Base-by-base conservation (phyloP, 306 rosid species). In the Psophocarpus tetragonolobus region DNA sequence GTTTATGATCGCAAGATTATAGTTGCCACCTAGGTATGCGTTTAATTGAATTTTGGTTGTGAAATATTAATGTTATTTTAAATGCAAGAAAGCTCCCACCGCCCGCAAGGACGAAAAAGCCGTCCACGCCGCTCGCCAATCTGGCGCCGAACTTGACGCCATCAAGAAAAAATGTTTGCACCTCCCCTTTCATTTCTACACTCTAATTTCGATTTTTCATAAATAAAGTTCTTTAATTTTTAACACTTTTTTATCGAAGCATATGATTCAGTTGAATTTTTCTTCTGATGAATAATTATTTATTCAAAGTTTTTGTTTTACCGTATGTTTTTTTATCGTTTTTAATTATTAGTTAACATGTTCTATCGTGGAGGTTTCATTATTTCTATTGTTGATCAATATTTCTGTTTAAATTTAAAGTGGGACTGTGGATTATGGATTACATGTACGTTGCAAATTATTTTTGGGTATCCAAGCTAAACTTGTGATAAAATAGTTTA, bases 81-180 rank as follows among this genome's bases (percentile, higher is more conserved):
- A n/a, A n/a, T n/a, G 94, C 83, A 94, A 91, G 84, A 94, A 91
- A 85, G 90, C 94, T 0, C 97, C 94, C 50, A 90, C 85, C 44
- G 97, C 97, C 68, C 89, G 85, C 85, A 94, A 92, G 83, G 98
- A 92, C 58, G 97, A 94, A 81, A 90, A 94, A 81, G 98, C 92
- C 26, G 97, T 94, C 82, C 90, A 92, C 90, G 97, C 96, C 20
- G 98, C 97, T 67, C 97, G 96, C 63, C 97, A 93, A 32, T 0
- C 91, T 74, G 97, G 97, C 8, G 98, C 93, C 5, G 96, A 92
- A 29, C 85, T 94, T 73, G 94, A 94, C 51, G 87, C 98, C 83
- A 2, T 89, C 21, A 94, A 85, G 68, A 94, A n/a, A n/a, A n/a
- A 94, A 83, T 73, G 98, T 90, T 45, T 1, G 42, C 24, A 4